Conservation (phyloP, 2,329 filamentous ascomycete genomes). For the Paramyrothecium roridum region DNA sequence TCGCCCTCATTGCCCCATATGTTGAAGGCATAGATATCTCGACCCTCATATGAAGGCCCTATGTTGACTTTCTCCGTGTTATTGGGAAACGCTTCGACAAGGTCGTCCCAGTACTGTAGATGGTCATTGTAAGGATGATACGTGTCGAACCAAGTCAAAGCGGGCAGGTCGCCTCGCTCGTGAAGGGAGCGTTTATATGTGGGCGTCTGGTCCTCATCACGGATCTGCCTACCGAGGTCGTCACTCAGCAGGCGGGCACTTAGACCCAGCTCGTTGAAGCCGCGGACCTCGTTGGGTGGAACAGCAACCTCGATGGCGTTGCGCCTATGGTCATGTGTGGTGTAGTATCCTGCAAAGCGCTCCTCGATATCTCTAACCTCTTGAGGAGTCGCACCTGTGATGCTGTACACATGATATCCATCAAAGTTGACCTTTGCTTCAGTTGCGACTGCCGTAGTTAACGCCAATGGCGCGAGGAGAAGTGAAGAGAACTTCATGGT, state of each 20-base stretch:
- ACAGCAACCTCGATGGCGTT: conserved; percentile 27
- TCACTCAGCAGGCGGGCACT: conserved; percentile 19
- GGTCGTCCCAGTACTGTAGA: conserved; percentile 41
- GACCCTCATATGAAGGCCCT: conserved; percentile 41
- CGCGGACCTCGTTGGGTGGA: conserved; percentile 19
- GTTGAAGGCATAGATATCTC: conserved; percentile 56
- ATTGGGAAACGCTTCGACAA: conserved; percentile 39
- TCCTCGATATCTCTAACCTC: conserved; percentile 11
- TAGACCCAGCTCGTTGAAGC: conserved; percentile 20
- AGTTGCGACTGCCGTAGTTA: background rate
- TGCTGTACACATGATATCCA: conserved; percentile 27
- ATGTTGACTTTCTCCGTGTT: conserved; percentile 44
- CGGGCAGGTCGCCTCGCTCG: conserved; percentile 26
- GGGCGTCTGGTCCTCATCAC: conserved; percentile 20
- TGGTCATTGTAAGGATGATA: conserved; percentile 55
- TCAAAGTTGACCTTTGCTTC: conserved; percentile 18
- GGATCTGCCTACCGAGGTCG: conserved; percentile 23
- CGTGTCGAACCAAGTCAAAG: conserved; percentile 45
- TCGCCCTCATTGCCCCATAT: conserved; percentile 41
- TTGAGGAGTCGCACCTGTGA: conserved; percentile 11
- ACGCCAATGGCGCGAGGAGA: background rate
- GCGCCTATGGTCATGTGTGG: conserved; percentile 17
- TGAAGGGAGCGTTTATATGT: conserved; percentile 11
- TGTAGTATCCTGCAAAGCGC: conserved; percentile 12
- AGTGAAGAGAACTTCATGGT: background rate